Conservation (phyloP, 768 basidiomycete genomes). For the Termitomyces sp. region DNA sequence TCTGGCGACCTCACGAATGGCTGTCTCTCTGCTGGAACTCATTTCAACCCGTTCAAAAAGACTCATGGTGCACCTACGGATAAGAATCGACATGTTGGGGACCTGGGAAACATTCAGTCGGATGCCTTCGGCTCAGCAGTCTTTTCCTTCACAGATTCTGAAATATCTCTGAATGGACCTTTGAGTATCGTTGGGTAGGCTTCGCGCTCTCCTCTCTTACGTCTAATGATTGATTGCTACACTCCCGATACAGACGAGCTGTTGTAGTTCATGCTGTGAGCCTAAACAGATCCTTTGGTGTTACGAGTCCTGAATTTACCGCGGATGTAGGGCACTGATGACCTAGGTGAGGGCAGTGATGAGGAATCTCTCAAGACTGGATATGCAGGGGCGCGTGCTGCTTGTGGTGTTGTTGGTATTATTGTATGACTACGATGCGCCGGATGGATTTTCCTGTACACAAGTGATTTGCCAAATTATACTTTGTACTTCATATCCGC, state of each 20-base stretch:
- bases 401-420: slow-evolving; percentile 77
- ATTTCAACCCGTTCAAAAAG: slow-evolving; percentile 68
- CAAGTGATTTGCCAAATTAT: neutral
- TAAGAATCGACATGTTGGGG: slow-evolving; percentile 60
- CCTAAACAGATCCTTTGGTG: neutral
- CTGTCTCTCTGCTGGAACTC: slow-evolving; percentile 62
- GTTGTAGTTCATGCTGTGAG: slow-evolving; percentile 70
- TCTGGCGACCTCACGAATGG: slow-evolving; percentile 63
- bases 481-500: neutral
- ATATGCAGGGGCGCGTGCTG: slow-evolving; percentile 70
- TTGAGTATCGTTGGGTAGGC: slow-evolving; percentile 65
- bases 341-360: slow-evolving; percentile 66
- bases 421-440: neutral
- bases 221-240: neutral
- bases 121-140: slow-evolving; percentile 51
- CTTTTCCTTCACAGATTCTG: slow-evolving; percentile 51
- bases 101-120: slow-evolving; percentile 67
- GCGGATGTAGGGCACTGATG: slow-evolving; percentile 54
- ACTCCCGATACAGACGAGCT: slow-evolving; percentile 39
- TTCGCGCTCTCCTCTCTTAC: neutral
- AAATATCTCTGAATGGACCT: slow-evolving; percentile 64
- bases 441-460: neutral
- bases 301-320: neutral
- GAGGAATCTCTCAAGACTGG: slow-evolving; percentile 73
- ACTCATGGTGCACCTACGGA: slow-evolving; percentile 62